Evolutionary conservation across 1,284 basidiomycete species (phyloP), one percentile per base, ranked within the genome.

Genomic region (Serendipita sp.): DNA sequence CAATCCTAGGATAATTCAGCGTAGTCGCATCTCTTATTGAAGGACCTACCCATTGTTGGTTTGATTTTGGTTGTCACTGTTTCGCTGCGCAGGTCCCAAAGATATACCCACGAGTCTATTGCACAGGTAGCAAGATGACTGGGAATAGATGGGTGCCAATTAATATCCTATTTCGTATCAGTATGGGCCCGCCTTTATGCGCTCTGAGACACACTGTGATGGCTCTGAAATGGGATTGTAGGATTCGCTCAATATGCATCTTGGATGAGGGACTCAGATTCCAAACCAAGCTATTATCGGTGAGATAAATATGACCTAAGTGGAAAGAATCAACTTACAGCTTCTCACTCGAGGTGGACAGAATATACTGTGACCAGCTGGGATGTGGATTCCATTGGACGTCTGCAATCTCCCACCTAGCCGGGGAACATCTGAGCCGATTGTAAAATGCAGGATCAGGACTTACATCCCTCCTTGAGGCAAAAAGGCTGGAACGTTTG

Each of bases 301-400:
- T 45, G 29, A 49, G 61, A 13, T n/a, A 5, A 26, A 15, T 17
- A n/a, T 26, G 44, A 15, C 50, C 12, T 15, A 32, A 65, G 47
- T 44, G 10, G 8, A 49, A 8, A 26, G 12, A 10, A 41, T 34
- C 38, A 13, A 73, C 83, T 32, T 66, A 88, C 77, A 97, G 81
- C 72, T 97, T 96, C 72, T 97, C 92, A 60, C 90, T 91, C 0
- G 91, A 95, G 0, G 96, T 99, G 1, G 92, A 95, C 22, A 95
- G 88, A 61, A 99, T 92, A 69, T 94, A 93, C 68, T 95, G 86
- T 60, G 87, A 84, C 12, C 88, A 83, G 4, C 80, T 77, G 0
- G 82, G 82, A 71, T 98, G 94, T 1, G 95, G 95, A 62, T 94
- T 95, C 94, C 95, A 99, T 71, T 99, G 94, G 12, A 62, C 64